Evolutionary conservation across 768 basidiomycete species (phyloP).

Genomic region (Pisolithus sp.): DNA sequence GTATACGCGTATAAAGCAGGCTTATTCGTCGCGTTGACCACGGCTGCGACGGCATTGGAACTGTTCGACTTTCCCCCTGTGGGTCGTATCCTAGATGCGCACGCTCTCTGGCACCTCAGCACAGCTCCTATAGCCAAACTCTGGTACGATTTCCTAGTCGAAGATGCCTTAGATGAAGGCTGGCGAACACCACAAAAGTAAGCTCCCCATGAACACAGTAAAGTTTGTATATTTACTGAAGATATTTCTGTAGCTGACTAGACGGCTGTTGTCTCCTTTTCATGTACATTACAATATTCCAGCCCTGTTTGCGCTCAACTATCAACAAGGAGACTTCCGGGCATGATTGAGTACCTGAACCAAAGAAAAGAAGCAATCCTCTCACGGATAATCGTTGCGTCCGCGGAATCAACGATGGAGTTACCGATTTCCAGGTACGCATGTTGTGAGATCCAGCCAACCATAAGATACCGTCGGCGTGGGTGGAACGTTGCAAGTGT

Average conservation of each 20-base stretch:
- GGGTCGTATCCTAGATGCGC: constrained; percentile 75
- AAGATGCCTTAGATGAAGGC: constrained; percentile 64
- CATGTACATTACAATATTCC: constrained; percentile 6
- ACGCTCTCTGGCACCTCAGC: constrained; percentile 86
- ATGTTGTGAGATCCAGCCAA: constrained; percentile 30
- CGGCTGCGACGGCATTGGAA: constrained; percentile 71
- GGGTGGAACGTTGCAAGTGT: constrained; percentile 30
- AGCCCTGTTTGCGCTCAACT: constrained; percentile 23
- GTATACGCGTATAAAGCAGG: constrained; percentile 47
- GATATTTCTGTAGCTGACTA: not conserved
- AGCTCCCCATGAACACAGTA: constrained; percentile 7
- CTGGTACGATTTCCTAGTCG: constrained; percentile 83
- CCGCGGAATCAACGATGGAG: constrained; percentile 27
- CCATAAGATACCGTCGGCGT: constrained; percentile 28
- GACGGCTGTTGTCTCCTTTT: not conserved
- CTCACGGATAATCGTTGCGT: constrained; percentile 31
- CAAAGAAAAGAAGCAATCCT: not conserved
- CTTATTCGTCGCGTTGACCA: constrained; percentile 62
- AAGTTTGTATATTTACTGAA: constrained; percentile 8
- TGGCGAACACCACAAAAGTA: constrained; percentile 48
- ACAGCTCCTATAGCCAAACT: constrained; percentile 70
- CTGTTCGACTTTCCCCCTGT: constrained; percentile 88
- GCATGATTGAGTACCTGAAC: not conserved
- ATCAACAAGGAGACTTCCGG: constrained; percentile 28
- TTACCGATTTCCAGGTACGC: constrained; percentile 33